These are phyloP conservation scores for Vitis cinerea DNA, from an alignment of 164 flowering plant genomes.

Conservation along the genomic window DNA sequence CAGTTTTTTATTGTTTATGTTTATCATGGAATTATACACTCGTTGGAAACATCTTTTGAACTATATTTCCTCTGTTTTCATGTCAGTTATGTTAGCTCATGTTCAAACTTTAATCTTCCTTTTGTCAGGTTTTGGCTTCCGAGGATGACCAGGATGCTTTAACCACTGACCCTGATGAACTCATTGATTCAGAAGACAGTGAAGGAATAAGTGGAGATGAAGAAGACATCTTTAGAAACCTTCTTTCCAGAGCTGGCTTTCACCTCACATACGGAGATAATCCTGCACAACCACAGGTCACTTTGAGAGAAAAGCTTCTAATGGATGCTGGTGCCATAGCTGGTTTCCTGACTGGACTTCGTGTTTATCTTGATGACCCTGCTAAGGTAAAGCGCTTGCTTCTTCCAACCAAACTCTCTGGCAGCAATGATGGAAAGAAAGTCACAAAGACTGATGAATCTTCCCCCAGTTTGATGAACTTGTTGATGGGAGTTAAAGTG, in stretches of 20 bases:
- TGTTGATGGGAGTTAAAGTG: slow-evolving; percentile 98
- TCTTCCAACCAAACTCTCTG: slow-evolving; percentile 91
- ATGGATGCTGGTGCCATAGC: slow-evolving; percentile 99
- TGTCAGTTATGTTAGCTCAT: neutral
- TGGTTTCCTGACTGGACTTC: slow-evolving; percentile 96
- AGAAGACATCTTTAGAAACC: slow-evolving; percentile 92
- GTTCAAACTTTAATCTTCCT: slow-evolving; percentile 11
- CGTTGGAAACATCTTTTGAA: no score
- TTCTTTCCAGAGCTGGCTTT: slow-evolving; percentile 93
- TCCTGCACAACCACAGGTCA: slow-evolving; percentile 95
- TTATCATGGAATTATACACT: no score
- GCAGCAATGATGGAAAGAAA: slow-evolving; percentile 71
- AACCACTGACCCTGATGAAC: slow-evolving; percentile 97
- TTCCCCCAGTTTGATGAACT: slow-evolving; percentile 93
- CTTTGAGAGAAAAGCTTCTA: slow-evolving; percentile 87
- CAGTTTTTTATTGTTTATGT: no score
- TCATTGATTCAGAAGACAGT: slow-evolving; percentile 94
- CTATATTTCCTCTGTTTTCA: no score
- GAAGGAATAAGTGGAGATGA: slow-evolving; percentile 98
- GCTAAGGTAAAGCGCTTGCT: slow-evolving; percentile 94
- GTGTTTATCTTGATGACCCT: slow-evolving; percentile 99
- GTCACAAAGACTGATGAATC: slow-evolving; percentile 57
- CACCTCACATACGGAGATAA: slow-evolving; percentile 94
- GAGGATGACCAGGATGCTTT: slow-evolving; percentile 98
- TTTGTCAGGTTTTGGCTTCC: slow-evolving; percentile 83